Percentiles rank a stretch among this genome's conserved stretches.
These are phyloP conservation scores for Bromus sterilis DNA, from an alignment of 176 grass and related monocot genomes.

Conservation along the genomic window DNA sequence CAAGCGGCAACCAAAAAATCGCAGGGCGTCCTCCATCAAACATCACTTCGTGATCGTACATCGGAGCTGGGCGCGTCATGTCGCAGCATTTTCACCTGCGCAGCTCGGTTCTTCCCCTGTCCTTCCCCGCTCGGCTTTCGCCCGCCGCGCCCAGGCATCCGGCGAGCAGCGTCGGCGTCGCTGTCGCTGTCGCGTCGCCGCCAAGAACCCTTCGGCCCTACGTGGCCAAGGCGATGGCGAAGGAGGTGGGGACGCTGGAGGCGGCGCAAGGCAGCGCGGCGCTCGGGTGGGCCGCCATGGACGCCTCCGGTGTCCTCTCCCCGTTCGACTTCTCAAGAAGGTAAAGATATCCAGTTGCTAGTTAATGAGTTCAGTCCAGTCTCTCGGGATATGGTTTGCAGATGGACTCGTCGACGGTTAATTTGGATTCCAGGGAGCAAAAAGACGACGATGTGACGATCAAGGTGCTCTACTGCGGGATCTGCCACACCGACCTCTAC, in stretches of 20 bases:
- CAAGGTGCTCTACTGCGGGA: slow-evolving; percentile 71
- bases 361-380: too few relatives aligned
- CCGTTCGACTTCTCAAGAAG: slow-evolving; percentile 58
- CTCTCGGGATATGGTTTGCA: too few relatives aligned
- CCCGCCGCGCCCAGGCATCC: not conserved
- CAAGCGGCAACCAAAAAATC: not conserved
- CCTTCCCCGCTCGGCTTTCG: not conserved
- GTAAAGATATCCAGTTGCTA: too few relatives aligned
- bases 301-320: slow-evolving; percentile 48
- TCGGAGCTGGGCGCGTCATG: not conserved
- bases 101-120: not conserved
- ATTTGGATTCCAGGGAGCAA: slow-evolving; percentile 14
- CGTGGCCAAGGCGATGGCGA: not conserved
- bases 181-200: not conserved
- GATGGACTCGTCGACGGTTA: not conserved
- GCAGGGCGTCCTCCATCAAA: not conserved
- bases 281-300: slow-evolving; percentile 64
- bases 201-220: not conserved
- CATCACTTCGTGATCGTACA: not conserved
- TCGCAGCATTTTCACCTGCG: not conserved
- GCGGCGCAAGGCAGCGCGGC: slow-evolving; percentile 35
- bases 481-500: slow-evolving; percentile 74
- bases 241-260: not conserved
- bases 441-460: slow-evolving; percentile 58
- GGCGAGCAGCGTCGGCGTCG: not conserved